A percentile compares a stretch with the other conserved stretches of the same genome.
Evolutionary conservation across 2,329 filamentous ascomycete genomes (phyloP).

Genomic region (Aaosphaeria pasadenensis): DNA sequence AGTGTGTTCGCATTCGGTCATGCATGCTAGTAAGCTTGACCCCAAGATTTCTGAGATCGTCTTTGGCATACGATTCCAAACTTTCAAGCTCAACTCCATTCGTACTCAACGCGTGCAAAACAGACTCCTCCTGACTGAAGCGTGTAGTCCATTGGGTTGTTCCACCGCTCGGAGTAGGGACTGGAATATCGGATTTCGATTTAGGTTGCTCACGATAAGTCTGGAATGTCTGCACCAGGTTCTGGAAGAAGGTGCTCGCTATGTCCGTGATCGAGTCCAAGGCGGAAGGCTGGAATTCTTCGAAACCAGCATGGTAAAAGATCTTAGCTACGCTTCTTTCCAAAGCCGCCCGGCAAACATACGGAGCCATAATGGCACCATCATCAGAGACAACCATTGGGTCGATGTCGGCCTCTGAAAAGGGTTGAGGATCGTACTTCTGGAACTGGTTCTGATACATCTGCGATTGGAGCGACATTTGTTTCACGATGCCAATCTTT

Average conservation of each 20-base stretch:
- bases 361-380: constrained; percentile 80
- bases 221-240: constrained; percentile 75
- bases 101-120: constrained; percentile 81
- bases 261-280: constrained; percentile 87
- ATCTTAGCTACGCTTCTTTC: constrained; percentile 91
- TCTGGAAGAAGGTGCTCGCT: constrained; percentile 84
- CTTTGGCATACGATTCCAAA: constrained; percentile 83
- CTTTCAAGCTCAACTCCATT: constrained; percentile 79
- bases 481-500: constrained; percentile 96
- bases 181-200: constrained; percentile 52
- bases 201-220: constrained; percentile 82
- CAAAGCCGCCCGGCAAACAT: constrained; percentile 77
- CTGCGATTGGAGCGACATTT: constrained; percentile 99
- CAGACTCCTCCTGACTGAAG: constrained; percentile 79
- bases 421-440: constrained; percentile 88
- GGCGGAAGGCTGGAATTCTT: constrained; percentile 93
- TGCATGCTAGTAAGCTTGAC: constrained; percentile 80
- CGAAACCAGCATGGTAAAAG: constrained; percentile 93
- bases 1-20: constrained; percentile 89
- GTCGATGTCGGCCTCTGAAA: constrained; percentile 80
- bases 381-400: constrained; percentile 88
- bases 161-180: constrained; percentile 21
- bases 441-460: constrained; percentile 98
- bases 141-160: constrained; percentile 57
- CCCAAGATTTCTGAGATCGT: constrained; percentile 85